These are phyloP conservation scores for Aspergillus biplanus DNA, from an alignment of 495 filamentous ascomycete species.

Conservation along the genomic window DNA sequence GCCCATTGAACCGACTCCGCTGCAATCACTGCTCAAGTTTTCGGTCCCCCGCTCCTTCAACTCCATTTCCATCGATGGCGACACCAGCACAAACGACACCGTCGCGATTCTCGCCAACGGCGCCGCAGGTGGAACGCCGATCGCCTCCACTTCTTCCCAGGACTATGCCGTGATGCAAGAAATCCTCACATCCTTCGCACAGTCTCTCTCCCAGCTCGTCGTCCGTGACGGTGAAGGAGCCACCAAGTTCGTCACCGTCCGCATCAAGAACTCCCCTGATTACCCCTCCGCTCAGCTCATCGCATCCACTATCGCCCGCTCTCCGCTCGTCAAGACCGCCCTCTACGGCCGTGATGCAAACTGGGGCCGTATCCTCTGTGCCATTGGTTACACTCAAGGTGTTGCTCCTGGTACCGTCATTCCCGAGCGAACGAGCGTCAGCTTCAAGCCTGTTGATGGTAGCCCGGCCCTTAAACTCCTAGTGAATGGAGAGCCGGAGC, in stretches of 20 bases:
- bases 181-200: constrained; percentile 75
- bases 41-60: constrained; percentile 91
- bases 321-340: constrained; percentile 94
- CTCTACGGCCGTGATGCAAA: constrained; percentile 97
- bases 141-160: constrained; percentile 55
- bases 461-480: constrained; percentile 79
- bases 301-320: constrained; percentile 88
- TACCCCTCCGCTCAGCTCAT: constrained; percentile 68
- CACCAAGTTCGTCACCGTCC: constrained; percentile 95
- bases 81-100: constrained; percentile 97
- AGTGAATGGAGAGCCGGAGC: constrained; percentile 88
- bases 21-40: constrained; percentile 70
- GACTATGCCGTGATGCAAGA: constrained; percentile 69
- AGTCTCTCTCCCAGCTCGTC: constrained; percentile 85
- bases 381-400: constrained; percentile 83
- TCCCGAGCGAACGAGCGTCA: constrained; percentile 86
- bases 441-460: constrained; percentile 86
- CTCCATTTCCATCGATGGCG: constrained; percentile 94
- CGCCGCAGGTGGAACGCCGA: constrained; percentile 76
- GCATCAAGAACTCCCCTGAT: constrained; percentile 72
- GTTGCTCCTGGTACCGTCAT: constrained; percentile 66
- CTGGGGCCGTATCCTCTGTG: constrained; percentile 97
- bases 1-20: constrained; percentile 68
- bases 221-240: constrained; percentile 97
- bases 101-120: constrained; percentile 93